These are phyloP conservation scores for Diutina ranongensis DNA, from an alignment of 1,139 yeast species.

Conservation along the genomic window DNA sequence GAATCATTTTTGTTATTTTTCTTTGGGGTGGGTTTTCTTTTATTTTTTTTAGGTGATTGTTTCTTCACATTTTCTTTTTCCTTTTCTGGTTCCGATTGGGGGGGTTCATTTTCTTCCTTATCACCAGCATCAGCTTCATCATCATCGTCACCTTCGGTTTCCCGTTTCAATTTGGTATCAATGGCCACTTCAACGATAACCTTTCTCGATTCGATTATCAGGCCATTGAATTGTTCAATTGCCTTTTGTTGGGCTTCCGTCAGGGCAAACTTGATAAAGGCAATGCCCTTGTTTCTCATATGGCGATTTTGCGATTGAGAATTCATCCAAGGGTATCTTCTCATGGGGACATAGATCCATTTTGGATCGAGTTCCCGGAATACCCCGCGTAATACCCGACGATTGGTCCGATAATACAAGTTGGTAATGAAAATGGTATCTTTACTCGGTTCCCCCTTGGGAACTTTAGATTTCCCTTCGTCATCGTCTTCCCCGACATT, in stretches of 20 bases:
- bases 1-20: no score
- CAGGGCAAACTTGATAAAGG: slow-evolving; percentile 42
- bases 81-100: neutral
- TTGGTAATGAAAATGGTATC: slow-evolving; percentile 50
- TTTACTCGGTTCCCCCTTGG: slow-evolving; percentile 45
- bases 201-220: slow-evolving; percentile 39
- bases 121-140: slow-evolving; percentile 4
- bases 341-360: slow-evolving; percentile 48
- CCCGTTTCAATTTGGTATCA: slow-evolving; percentile 23
- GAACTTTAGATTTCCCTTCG: slow-evolving; percentile 12
- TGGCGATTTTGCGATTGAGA: slow-evolving; percentile 20
- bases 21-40: no score
- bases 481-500: slow-evolving; percentile 6
- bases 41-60: no score
- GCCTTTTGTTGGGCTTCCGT: slow-evolving; percentile 39
- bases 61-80: neutral
- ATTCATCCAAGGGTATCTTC: slow-evolving; percentile 32
- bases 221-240: slow-evolving; percentile 40
- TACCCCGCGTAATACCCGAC: slow-evolving; percentile 30
- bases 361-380: slow-evolving; percentile 38
- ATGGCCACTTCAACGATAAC: slow-evolving; percentile 47
- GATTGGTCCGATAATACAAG: slow-evolving; percentile 37
- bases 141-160: slow-evolving; percentile 12
- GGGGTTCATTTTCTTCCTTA: neutral
- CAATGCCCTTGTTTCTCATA: slow-evolving; percentile 50